Conservation (phyloP, 352 stramenopile species). For the Phytophthora multivora region DNA sequence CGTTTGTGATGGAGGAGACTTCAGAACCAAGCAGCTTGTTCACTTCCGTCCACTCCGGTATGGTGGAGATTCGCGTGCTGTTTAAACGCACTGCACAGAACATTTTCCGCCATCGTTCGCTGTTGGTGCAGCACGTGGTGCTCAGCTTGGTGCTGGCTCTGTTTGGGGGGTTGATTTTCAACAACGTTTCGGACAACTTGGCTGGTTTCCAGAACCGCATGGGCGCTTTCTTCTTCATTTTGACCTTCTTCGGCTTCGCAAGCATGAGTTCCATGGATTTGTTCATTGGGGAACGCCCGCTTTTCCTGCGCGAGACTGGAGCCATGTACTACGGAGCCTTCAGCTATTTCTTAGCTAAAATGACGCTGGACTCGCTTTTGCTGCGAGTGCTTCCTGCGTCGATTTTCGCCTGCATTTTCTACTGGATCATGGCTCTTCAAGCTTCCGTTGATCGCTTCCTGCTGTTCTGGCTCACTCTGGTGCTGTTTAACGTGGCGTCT, state of each 20-base stretch:
- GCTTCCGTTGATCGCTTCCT: constrained; percentile 56
- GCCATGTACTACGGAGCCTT: constrained; percentile 82
- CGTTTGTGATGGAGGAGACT: constrained; percentile 56
- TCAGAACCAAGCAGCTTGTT: constrained; percentile 6
- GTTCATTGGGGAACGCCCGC: constrained; percentile 74
- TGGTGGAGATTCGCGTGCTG: constrained; percentile 71
- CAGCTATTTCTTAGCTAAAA: constrained; percentile 83
- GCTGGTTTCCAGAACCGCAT: constrained; percentile 87
- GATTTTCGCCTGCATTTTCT: constrained; percentile 88
- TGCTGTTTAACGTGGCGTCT: constrained; percentile 83
- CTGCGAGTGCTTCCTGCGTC: constrained; percentile 75
- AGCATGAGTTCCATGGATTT: constrained; percentile 88
- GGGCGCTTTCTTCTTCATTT: constrained; percentile 84
- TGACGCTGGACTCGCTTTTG: constrained; percentile 67
- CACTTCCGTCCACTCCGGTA: constrained; percentile 36
- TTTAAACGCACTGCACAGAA: constrained; percentile 76
- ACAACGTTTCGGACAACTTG: constrained; percentile 80
- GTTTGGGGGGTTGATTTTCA: constrained; percentile 78
- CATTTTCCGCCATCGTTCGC: constrained; percentile 72
- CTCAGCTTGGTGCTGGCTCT: constrained; percentile 66
- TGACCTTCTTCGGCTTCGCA: constrained; percentile 87
- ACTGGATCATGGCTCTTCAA: constrained; percentile 88
- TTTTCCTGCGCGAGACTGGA: constrained; percentile 80
- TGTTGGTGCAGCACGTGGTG: constrained; percentile 67
- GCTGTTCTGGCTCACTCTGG: constrained; percentile 70